These are phyloP conservation scores for Dryadomyces quercus-mongolicae DNA, from an alignment of 2,329 filamentous ascomycete species.

Conservation along the genomic window DNA sequence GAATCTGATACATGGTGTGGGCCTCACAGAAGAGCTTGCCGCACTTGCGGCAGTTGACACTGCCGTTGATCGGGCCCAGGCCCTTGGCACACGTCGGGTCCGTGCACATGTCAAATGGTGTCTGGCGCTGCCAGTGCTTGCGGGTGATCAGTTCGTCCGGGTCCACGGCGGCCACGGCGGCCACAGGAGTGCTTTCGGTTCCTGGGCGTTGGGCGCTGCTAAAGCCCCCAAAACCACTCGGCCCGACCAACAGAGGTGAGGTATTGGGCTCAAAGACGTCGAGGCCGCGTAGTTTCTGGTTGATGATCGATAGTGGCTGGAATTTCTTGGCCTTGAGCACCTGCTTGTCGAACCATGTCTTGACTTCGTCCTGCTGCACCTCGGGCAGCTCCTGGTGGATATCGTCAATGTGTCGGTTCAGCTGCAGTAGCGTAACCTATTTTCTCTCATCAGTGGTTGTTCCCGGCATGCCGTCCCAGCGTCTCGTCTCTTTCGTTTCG, in stretches of 20 bases:
- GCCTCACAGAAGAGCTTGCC: constrained; percentile 91
- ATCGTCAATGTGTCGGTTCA: constrained; percentile 81
- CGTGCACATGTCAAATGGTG: constrained; percentile 66
- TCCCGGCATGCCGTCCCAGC: background rate
- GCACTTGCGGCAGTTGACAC: constrained; percentile 86
- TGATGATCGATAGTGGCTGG: constrained; percentile 79
- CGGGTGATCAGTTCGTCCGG: constrained; percentile 84
- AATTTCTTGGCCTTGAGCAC: constrained; percentile 89
- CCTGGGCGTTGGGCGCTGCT: constrained; percentile 18
- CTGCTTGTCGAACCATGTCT: constrained; percentile 93
- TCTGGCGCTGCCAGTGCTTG: constrained; percentile 76
- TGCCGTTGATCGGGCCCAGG: constrained; percentile 68
- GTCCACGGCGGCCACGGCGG: constrained; percentile 39
- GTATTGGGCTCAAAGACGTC: constrained; percentile 86
- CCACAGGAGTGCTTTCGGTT: constrained; percentile 14
- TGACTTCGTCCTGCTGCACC: constrained; percentile 83
- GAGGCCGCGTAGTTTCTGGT: constrained; percentile 84
- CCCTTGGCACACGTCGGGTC: constrained; percentile 77
- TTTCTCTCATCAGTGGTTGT: background rate
- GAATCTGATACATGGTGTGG: constrained; percentile 99
- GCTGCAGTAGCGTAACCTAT: constrained; percentile 78
- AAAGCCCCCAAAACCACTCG: constrained; percentile 13
- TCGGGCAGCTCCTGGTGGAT: constrained; percentile 81
- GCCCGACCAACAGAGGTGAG: background rate
- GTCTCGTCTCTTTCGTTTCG: background rate